Base-by-base conservation (phyloP, 1,284 basidiomycete genomes). In the Naganishia sp. region DNA sequence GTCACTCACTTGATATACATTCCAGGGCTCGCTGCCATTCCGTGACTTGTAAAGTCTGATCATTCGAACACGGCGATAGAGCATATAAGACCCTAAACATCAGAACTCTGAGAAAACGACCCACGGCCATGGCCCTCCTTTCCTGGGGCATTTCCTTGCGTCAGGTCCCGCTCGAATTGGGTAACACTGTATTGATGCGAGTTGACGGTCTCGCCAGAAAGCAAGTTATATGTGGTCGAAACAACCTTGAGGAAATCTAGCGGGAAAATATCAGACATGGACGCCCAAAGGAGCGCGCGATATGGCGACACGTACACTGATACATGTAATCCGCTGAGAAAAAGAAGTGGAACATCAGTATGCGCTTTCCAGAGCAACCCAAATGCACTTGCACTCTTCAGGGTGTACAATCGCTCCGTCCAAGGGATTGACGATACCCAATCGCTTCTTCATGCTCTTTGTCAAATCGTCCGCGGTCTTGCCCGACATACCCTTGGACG, bases 171-270 rank as follows among this genome's bases (percentile, higher is more conserved):
- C 80, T 99, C 95, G 79, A 97, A 98, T 70, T 90, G 88, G 1
- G 96, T 99, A 2, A 90, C 90, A 70, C 90, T 94, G 81, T 98
- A 99, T 80, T 97, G 94, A 72, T 81, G 75, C 9, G 78, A 75
- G 16, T 75, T 71, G 60, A 79, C 79, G 45, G 83, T 81, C 72
- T 88, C 85, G 44, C 87, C 88, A 69, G 88, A 86, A n/a, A 94
- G 81, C 42, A 88, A 89, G 69, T 86, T 84, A 81, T 95, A 96
- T 75, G 89, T 88, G 1, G 93, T 97, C 7, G 91, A 92, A 43
- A 97, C 94, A 54, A 96, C 94, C 79, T 99, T 99, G 76, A 98
- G 83, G 86, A 97, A 98, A 81, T 98, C 83, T 79, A 53, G 36
- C n/a, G 11, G 0, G 46, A 6, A 36, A 31, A 1, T 0, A 46